These are phyloP conservation scores for Pseudotulostoma volvatum DNA, from an alignment of 495 filamentous ascomycete genomes.

Conservation along the genomic window DNA sequence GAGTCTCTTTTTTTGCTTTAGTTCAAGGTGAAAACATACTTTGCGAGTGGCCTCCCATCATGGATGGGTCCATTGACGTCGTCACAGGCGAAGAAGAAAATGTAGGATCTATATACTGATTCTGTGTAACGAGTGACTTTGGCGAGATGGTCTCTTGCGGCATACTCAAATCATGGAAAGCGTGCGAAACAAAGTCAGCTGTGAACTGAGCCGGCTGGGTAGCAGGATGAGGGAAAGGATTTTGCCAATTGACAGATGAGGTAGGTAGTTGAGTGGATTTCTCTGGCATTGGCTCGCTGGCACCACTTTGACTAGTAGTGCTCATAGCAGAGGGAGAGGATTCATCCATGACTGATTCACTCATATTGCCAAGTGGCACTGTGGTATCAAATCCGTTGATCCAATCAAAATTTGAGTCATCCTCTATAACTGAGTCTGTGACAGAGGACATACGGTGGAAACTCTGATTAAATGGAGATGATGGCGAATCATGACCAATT, in stretches of 20 bases:
- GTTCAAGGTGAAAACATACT: constrained; percentile 40
- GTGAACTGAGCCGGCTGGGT: constrained; percentile 45
- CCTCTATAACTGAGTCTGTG: constrained; percentile 40
- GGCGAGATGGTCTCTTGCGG: constrained; percentile 30
- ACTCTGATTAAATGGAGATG: constrained; percentile 56
- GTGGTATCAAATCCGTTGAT: constrained; percentile 65
- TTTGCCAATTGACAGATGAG: constrained; percentile 46
- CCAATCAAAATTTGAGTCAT: constrained; percentile 74
- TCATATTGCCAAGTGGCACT: constrained; percentile 49
- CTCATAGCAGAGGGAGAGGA: constrained; percentile 93
- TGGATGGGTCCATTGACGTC: constrained; percentile 33
- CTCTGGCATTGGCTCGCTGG: constrained; percentile 86
- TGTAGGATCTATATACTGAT: constrained; percentile 24
- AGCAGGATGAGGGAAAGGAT: constrained; percentile 44
- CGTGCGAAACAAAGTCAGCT: constrained; percentile 35
- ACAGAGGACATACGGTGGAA: constrained; percentile 39
- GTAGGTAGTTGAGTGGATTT: constrained; percentile 47
- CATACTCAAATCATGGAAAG: constrained; percentile 28
- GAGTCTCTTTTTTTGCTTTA: constrained; percentile 40
- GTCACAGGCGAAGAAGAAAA: constrained; percentile 53
- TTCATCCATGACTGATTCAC: constrained; percentile 71
- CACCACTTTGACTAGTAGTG: constrained; percentile 76
- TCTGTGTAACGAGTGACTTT: constrained; percentile 33
- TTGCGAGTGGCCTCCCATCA: constrained; percentile 34
- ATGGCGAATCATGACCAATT: constrained; percentile 49